Base-by-base conservation (phyloP, 1,284 basidiomycete genomes). In the Sporisorium graminicola region DNA sequence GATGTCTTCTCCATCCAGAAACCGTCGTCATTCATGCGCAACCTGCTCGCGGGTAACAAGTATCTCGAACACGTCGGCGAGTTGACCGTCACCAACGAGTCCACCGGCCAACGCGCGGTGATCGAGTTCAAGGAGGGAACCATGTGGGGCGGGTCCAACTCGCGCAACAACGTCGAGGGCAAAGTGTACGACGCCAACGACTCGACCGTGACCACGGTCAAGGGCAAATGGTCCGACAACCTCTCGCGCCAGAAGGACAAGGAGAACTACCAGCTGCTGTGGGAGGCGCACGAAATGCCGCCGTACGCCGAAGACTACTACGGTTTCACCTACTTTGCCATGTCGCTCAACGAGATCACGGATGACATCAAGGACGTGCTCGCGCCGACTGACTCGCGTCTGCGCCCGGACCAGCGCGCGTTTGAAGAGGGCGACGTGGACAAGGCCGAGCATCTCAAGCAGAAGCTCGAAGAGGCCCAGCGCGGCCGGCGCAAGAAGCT, bases 311-410 rank as follows among this genome's bases (percentile, higher is more conserved):
- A 80, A 37, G 72, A 79, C 18, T 84, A 85, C 61, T 85, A 85
- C 58, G 84, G 84, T 8, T 85, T 85, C 60, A 85, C 84, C 31
- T 79, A 81, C 68, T 85, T 85, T 65, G 84, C 83, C 74, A 80
- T 85, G 64, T 78, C 77, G 43, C 77, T 85, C 57, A 85, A 85
- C 68, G 79, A 85, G 55, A 56, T 85, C 18, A 78, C 73, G 1
- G 71, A 78, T 2, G 91, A 94, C 81, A 86, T 94, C 20, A 87
- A 90, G 63, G 90, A 88, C 5, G 89, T 89, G 68, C 50, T 96
- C 7, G 92, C 94, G 1, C 90, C 91, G 0, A 95, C 94, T 0
- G 95, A 97, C 84, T 94, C 94, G 9, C 90, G 95, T 33, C 88
- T 90, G 65, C 89, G 94, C 37, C 93, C 94, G 1, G 94, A 97